Conservation (phyloP, 2,329 filamentous ascomycete species). For the Colletotrichum sp. region DNA sequence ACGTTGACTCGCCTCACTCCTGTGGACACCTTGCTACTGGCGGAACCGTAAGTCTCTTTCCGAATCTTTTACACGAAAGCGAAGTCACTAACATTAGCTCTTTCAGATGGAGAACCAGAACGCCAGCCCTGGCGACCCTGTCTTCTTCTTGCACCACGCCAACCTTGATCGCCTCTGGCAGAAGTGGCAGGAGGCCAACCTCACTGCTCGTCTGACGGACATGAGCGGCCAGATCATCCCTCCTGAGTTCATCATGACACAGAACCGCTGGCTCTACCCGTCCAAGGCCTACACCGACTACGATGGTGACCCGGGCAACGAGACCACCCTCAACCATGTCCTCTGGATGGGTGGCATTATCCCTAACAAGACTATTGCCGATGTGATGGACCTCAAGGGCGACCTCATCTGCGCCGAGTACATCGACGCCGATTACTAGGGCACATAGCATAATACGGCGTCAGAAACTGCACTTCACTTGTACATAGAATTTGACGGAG, state of each 20-base stretch:
- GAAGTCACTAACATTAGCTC: neutral
- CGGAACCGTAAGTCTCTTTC: neutral
- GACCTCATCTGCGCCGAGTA: constrained; percentile 30
- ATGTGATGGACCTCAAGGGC: constrained; percentile 32
- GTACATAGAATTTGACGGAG: neutral
- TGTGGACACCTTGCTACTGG: neutral
- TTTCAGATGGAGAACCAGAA: constrained; percentile 9
- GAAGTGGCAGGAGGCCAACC: constrained; percentile 17
- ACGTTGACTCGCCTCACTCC: constrained; percentile 5
- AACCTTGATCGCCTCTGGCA: neutral
- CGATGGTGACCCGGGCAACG: constrained; percentile 24
- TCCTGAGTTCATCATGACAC: neutral
- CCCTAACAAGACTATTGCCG: constrained; percentile 24
- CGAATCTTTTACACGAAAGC: rapidly evolving
- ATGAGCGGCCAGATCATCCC: constrained; percentile 1
- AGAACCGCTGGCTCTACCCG: constrained; percentile 1
- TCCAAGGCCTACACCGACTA: constrained; percentile 5
- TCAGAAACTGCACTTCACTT: neutral
- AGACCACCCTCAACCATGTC: constrained; percentile 28
- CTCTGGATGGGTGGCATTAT: constrained; percentile 31
- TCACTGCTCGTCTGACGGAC: neutral
- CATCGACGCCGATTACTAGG: neutral
- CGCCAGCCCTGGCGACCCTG: constrained; percentile 5
- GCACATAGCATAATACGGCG: neutral
- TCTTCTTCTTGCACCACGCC: constrained; percentile 12